A percentile compares a stretch with the other conserved stretches of the same genome.
Evolutionary conservation across 352 stramenopile species (phyloP).

Genomic region (Peronospora farinosa): DNA sequence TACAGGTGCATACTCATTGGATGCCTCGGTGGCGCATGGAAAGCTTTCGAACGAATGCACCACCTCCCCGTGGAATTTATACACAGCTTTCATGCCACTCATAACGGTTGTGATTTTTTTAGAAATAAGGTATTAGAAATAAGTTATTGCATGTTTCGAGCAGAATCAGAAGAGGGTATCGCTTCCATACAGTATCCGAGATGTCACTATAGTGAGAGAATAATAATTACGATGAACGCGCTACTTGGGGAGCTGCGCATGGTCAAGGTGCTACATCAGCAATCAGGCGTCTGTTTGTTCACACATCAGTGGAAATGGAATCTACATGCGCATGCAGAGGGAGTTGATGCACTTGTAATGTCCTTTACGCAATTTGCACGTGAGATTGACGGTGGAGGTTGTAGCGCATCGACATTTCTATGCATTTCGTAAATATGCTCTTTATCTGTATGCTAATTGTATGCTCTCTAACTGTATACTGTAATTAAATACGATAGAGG

Average conservation of each 20-base stretch:
- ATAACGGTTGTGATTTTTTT: conserved; percentile 9
- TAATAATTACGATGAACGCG: conserved; percentile 22
- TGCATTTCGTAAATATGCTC: conserved; percentile 17
- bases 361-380: conserved; percentile 80
- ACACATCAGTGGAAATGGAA: conserved; percentile 81
- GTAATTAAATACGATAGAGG: conserved; percentile 30
- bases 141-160: not conserved
- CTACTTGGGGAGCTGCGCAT: conserved; percentile 50
- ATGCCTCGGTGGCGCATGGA: conserved; percentile 43
- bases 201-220: too few relatives aligned
- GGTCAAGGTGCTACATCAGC: conserved; percentile 65
- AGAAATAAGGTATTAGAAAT: not conserved
- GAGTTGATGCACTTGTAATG: conserved; percentile 70
- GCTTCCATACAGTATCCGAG: too few relatives aligned
- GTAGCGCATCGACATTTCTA: not conserved
- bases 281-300: conserved; percentile 68
- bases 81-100: conserved; percentile 56
- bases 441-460: too few relatives aligned
- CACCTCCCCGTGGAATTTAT: conserved; percentile 58
- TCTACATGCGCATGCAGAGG: conserved; percentile 59
- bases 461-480: conserved; percentile 4
- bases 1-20: conserved; percentile 53
- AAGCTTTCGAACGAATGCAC: conserved; percentile 70
- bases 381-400: conserved; percentile 80
- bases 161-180: too few relatives aligned